A percentile compares a stretch with the other conserved stretches of the same genome.
These are phyloP conservation scores for Penicillium sp. DNA, from an alignment of 2,329 filamentous ascomycete genomes.

Conservation along the genomic window DNA sequence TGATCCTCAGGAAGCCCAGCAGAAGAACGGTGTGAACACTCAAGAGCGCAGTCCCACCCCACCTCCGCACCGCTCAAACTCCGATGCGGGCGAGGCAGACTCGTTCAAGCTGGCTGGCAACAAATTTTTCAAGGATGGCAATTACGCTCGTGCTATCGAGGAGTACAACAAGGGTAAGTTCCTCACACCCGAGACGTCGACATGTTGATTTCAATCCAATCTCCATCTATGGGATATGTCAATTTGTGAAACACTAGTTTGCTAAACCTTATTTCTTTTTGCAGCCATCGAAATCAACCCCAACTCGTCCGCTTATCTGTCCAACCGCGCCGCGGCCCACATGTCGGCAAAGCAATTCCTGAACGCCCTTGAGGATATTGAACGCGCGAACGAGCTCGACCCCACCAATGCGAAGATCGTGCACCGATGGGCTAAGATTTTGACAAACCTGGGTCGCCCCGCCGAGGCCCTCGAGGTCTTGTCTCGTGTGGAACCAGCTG, in stretches of 20 bases:
- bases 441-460: conserved; percentile 82
- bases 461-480: conserved; percentile 84
- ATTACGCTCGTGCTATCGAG: conserved; percentile 82
- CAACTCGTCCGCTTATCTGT: conserved; percentile 82
- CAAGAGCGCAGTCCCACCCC: conserved; percentile 46
- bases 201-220: background rate
- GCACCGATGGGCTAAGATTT: conserved; percentile 83
- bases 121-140: conserved; percentile 93
- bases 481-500: conserved; percentile 73
- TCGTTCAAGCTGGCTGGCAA: conserved; percentile 90
- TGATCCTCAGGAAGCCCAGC: conserved; percentile 59
- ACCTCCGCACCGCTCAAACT: conserved; percentile 49
- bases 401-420: conserved; percentile 84
- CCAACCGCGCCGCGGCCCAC: conserved; percentile 91
- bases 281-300: conserved; percentile 85
- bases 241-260: background rate
- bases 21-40: conserved; percentile 34
- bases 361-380: conserved; percentile 83
- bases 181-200: background rate
- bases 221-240: background rate
- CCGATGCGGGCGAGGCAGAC: conserved; percentile 73
- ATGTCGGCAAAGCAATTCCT: conserved; percentile 81
- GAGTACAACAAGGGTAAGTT: conserved; percentile 89
- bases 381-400: conserved; percentile 77
- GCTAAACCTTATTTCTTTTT: conserved; percentile 13